phyloP scores from a whole-genome alignment of 495 filamentous ascomycete species.

The Neurospora africana region DNA sequence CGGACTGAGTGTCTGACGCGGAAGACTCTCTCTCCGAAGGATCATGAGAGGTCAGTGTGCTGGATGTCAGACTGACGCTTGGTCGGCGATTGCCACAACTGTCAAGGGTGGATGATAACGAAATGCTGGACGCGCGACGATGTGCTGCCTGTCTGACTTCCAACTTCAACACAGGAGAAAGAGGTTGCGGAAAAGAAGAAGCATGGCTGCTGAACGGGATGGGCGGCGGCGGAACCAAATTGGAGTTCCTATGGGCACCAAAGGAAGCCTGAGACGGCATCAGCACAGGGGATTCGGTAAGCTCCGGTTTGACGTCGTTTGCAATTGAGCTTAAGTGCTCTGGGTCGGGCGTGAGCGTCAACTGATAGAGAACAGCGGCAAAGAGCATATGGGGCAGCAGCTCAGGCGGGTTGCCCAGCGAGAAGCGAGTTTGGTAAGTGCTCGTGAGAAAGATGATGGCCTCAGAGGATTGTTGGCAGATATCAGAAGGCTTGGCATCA shows the following conservation, averaged over 20 bases:
- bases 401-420: conserved; percentile 7
- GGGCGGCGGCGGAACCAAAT: not conserved
- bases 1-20: not conserved
- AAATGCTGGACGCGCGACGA: conserved; percentile 4
- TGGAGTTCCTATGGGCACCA: not conserved
- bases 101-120: conserved; percentile 2
- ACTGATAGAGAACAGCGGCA: conserved; percentile 13
- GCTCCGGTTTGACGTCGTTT: not conserved
- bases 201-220: not conserved
- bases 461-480: conserved; percentile 17
- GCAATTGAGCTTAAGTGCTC: not conserved
- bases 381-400: conserved; percentile 18
- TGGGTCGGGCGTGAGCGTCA: conserved; percentile 5
- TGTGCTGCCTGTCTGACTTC: not conserved
- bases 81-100: not conserved
- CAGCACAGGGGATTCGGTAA: conserved; percentile 1
- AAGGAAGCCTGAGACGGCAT: not conserved
- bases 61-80: not conserved
- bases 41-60: not conserved
- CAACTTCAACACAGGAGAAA: conserved; percentile 7
- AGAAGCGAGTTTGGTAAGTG: conserved; percentile 17
- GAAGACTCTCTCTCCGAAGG: not conserved
- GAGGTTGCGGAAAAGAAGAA: not conserved
- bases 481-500: conserved; percentile 1
- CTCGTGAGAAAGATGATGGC: conserved; percentile 18